These are phyloP conservation scores for Ceratobasidium sp. DNA, from an alignment of 1,284 basidiomycete species.

Conservation along the genomic window DNA sequence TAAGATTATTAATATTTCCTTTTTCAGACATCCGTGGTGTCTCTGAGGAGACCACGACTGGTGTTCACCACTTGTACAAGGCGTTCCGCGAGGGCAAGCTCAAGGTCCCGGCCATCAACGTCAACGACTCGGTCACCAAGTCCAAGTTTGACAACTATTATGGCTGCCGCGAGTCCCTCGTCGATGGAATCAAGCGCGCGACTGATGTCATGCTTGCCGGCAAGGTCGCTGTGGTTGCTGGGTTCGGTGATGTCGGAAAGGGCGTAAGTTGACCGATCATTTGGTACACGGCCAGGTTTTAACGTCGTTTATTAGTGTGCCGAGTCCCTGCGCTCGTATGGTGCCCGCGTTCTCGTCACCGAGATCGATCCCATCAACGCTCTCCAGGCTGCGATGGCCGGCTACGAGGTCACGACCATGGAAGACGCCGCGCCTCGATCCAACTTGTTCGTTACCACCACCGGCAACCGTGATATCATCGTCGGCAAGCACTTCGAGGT, in stretches of 20 bases:
- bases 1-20: conserved; percentile 16
- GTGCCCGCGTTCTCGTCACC: conserved; percentile 94
- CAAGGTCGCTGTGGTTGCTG: conserved; percentile 98
- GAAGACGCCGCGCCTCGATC: conserved; percentile 90
- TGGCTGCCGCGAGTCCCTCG: conserved; percentile 98
- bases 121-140: conserved; percentile 99
- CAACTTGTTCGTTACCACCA: conserved; percentile 98
- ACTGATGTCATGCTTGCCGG: conserved; percentile 99
- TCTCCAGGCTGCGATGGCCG: conserved; percentile 99
- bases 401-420: conserved; percentile 99
- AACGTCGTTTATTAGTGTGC: conserved; percentile 74
- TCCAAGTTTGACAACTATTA: conserved; percentile 79
- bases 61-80: conserved; percentile 99
- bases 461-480: conserved; percentile 99
- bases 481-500: conserved; percentile 89
- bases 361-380: conserved; percentile 99
- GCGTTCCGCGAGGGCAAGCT: conserved; percentile 94
- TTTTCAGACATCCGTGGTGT: conserved; percentile 84
- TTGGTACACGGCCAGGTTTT: neutral
- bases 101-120: conserved; percentile 99
- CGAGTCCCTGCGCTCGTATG: conserved; percentile 96
- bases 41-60: conserved; percentile 99
- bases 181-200: conserved; percentile 99
- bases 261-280: conserved; percentile 71
- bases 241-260: conserved; percentile 99